Evolutionary conservation across 495 filamentous ascomycete genomes (phyloP), one percentile per base, ranked within the genome.

Genomic region (Arthonia radiata): DNA sequence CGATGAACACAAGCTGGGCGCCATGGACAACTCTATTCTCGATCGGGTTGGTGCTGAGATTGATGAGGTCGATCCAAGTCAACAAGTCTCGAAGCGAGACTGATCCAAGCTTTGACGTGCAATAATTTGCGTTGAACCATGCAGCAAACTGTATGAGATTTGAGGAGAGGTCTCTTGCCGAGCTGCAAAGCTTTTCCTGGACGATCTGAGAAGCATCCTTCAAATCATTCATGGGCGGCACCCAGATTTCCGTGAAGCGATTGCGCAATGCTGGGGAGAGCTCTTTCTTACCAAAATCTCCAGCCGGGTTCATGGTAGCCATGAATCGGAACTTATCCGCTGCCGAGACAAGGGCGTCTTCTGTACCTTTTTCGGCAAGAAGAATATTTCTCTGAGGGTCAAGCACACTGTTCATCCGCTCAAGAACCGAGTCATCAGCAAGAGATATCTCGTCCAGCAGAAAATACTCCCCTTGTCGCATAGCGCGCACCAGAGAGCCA

Each of bases 171-270:
- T 52, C 34, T 24, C 52, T 44, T 23, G 59, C 47, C 21, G 35
- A 39, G 1, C 43, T 37, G 7, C 45, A 38, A 4, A 94, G 52
- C 43, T 86, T 92, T 17, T 66, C 66, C 17, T 58, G 51, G 5
- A 92, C 67, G 28, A 99, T 93, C 24, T 86, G 73, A 17, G 81
- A 48, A 15, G 93, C 67, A 41, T 99, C 89, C 15, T 81, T 69
- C 18, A 59, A 57, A 23, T 86, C 77, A 0, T 75, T 74, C 24
- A 75, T 51, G 2, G 80, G 56, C 3, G 86, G 80, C 0, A 92
- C 89, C 89, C 89, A 99, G 13, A 99, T 90, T 43, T 99, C 89
- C 0, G 89, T 99, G 51, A 99, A 93, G 22, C 89, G 72, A 43
- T 99, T 94, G 14, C 89, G 64, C 28, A 99, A 55, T 14, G 89